Base-by-base conservation (phyloP, 768 basidiomycete species). In the Lentinula guzmanii region DNA sequence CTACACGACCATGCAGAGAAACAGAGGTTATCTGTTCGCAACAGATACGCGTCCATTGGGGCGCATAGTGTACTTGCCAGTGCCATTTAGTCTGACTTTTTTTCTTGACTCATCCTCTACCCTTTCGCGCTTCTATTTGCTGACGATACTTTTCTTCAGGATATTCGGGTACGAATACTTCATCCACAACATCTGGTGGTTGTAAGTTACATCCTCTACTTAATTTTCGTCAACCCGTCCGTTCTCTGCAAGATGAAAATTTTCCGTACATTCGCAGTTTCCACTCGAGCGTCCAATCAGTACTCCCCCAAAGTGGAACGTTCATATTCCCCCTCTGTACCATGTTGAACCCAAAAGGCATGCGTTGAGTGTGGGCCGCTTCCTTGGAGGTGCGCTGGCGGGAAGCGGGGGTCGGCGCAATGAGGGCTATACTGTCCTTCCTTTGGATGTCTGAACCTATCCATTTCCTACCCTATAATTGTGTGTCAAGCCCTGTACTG, bases 1-100 rank as follows among this genome's bases (percentile, higher is more conserved):
- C 75, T 90, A 90, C 70, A 87, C 89, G 89, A 90, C 90, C 83
- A 86, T 91, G 90, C 79, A 85, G 89, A 90, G 88, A 72, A 78
- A 83, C 73, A 90, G 87, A 88, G 86, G 68, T 70, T 71, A 85
- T 87, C 79, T 81, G 85, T 89, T 87, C 85, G 85, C 86, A 86
- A 86, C 86, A 78, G 78, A 86, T 82, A 76, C 73, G 84, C 81
- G 79, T 75, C 77, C 75, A 82, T 62, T 74, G 76, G n/a, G 79
- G 76, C 75, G 81, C 81, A 79, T 70, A 87, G 86, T 82, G 87
- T 82, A 87, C 88, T 90, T 89, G 89, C 89, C 89, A 90, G 89
- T 87, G 87, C 87, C 87, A 81, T 86, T 90, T 86, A 71, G 83
- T 87, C 89, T 90, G 89, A 91, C 70, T 63, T 63, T 69, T 62